Evolutionary conservation across 116 monocot species (phyloP).

Genomic region (Trichopus zeylanicus): DNA sequence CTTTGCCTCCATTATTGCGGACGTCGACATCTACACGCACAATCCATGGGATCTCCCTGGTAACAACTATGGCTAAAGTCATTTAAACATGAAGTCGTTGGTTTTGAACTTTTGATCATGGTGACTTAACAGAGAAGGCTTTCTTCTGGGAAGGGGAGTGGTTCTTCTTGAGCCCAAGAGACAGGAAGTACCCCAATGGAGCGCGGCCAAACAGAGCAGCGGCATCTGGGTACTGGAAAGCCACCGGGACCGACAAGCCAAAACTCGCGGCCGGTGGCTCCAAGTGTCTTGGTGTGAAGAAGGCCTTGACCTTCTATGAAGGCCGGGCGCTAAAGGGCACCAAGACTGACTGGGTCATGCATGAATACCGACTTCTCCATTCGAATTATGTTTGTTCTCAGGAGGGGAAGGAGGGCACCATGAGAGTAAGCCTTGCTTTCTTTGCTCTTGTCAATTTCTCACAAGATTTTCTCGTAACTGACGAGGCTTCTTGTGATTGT

Average conservation of each 20-base stretch:
- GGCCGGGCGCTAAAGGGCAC: constrained; percentile 36
- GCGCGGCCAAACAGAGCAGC: no score
- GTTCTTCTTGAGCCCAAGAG: no score
- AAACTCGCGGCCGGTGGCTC: no score
- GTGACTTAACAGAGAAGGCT: constrained; percentile 12
- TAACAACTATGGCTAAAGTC: background rate
- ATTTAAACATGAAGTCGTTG: background rate
- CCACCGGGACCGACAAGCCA: no score
- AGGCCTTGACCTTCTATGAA: no score
- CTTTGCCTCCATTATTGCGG: background rate
- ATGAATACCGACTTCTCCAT: constrained; percentile 38
- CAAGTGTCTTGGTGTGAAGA: no score
- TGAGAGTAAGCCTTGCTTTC: constrained; percentile 19
- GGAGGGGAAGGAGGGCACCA: constrained; percentile 17
- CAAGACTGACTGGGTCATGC: constrained; percentile 59
- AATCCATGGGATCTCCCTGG: no score
- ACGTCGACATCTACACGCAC: background rate
- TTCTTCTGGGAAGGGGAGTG: no score
- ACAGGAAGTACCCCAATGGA: no score
- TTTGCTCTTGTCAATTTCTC: background rate
- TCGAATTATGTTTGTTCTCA: background rate
- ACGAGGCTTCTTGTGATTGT: constrained; percentile 26
- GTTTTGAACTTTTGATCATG: background rate
- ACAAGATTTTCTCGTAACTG: background rate
- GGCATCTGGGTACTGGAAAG: no score